Percentiles rank a stretch among this genome's conserved stretches.
Evolutionary conservation across 768 basidiomycete species (phyloP).

Genomic region (Mycena leptocephala): DNA sequence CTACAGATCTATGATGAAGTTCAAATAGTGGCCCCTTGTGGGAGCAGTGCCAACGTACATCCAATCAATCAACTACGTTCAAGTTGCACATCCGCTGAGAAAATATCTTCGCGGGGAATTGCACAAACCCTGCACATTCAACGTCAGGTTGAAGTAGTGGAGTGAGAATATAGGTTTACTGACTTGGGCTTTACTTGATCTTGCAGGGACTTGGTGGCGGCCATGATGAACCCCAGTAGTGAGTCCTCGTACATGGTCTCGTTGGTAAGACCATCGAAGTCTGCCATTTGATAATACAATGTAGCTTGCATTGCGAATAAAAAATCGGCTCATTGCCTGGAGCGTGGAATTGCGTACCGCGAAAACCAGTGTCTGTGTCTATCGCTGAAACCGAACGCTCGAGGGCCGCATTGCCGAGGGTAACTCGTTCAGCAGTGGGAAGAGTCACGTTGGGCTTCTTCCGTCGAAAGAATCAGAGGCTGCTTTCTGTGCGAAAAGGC

Average conservation of each 20-base stretch:
- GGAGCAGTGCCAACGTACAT: neutral
- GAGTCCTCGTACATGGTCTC: neutral
- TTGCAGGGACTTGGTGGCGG: neutral
- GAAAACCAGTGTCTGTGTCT: neutral
- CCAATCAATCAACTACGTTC: neutral
- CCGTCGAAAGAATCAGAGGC: neutral
- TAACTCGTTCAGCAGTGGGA: neutral
- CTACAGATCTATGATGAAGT: neutral
- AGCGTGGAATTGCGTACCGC: neutral
- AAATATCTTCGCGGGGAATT: neutral
- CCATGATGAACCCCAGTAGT: neutral
- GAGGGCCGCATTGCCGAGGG: neutral
- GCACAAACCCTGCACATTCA: neutral
- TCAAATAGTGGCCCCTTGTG: neutral
- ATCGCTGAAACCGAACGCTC: neutral
- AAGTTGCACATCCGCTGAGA: neutral
- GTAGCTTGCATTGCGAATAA: neutral
- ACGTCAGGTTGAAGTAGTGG: neutral
- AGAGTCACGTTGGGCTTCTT: slow-evolving; percentile 1
- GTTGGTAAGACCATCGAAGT: neutral
- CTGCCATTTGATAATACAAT: slow-evolving; percentile 16
- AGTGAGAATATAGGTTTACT: too few relatives aligned
- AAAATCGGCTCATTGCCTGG: neutral
- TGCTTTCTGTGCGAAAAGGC: neutral
- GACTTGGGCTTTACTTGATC: neutral